A percentile compares a stretch with the other conserved stretches of the same genome.
These are phyloP conservation scores for Lanmaoa pseudosensibilis DNA, from an alignment of 768 basidiomycete species.

Conservation along the genomic window DNA sequence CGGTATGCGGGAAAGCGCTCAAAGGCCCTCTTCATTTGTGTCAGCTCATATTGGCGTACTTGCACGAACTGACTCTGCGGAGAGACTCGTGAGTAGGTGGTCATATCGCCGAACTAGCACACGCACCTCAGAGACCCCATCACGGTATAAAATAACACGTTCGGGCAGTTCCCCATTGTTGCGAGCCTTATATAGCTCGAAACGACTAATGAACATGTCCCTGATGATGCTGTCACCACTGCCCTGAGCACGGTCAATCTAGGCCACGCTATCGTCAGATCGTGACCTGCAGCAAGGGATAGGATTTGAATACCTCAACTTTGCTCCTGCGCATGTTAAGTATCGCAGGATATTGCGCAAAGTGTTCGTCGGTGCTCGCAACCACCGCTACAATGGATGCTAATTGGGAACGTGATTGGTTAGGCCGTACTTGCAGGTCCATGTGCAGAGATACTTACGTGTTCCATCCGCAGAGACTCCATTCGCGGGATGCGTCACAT, in stretches of 20 bases:
- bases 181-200: slow-evolving; percentile 37
- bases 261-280: neutral
- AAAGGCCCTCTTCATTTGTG: slow-evolving; percentile 42
- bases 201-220: slow-evolving; percentile 49
- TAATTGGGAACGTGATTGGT: slow-evolving; percentile 2
- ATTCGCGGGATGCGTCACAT: slow-evolving; percentile 71
- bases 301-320: slow-evolving; percentile 55
- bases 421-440: neutral
- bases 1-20: slow-evolving; percentile 40
- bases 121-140: slow-evolving; percentile 77
- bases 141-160: slow-evolving; percentile 53
- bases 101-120: neutral
- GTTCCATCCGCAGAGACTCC: slow-evolving; percentile 56
- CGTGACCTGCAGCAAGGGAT: neutral
- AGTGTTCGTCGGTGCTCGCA: slow-evolving; percentile 45
- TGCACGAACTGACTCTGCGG: slow-evolving; percentile 47
- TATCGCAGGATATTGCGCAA: slow-evolving; percentile 50
- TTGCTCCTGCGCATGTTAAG: slow-evolving; percentile 51
- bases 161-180: slow-evolving; percentile 40
- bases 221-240: slow-evolving; percentile 38
- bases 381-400: slow-evolving; percentile 57
- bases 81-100: neutral
- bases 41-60: slow-evolving; percentile 45
- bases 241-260: slow-evolving; percentile 26
- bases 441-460: slow-evolving; percentile 21